phyloP scores from a whole-genome alignment of 1,139 yeast species.

The Debaryomycetaceae sp. region DNA sequence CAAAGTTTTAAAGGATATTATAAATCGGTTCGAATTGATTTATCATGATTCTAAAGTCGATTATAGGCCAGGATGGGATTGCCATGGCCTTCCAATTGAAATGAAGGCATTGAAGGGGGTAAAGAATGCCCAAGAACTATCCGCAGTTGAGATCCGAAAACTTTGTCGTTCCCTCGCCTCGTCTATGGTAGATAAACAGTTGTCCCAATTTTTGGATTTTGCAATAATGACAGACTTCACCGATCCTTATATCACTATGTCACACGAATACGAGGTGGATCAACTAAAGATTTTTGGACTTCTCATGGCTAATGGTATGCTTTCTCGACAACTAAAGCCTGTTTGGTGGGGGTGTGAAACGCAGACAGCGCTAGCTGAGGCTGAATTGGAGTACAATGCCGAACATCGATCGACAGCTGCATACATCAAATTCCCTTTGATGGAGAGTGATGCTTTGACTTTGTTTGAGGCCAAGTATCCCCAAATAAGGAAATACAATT shows the following conservation, averaged over 20 bases:
- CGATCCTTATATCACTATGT: conserved; percentile 68
- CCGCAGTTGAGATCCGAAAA: conserved; percentile 55
- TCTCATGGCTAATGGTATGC: conserved; percentile 63
- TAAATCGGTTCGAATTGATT: conserved; percentile 67
- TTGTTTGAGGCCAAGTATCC: conserved; percentile 3
- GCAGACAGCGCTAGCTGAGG: conserved; percentile 91
- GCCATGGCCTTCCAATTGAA: conserved; percentile 97
- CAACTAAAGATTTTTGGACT: conserved; percentile 70
- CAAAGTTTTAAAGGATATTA: conserved; percentile 82
- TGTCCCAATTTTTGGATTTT: conserved; percentile 58
- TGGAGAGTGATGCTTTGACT: conserved; percentile 4
- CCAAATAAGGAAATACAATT: conserved; percentile 5
- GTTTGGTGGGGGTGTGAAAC: conserved; percentile 98
- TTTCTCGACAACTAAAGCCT: conserved; percentile 84
- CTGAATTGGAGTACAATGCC: conserved; percentile 85
- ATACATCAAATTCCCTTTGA: conserved; percentile 64
- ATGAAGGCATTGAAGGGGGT: conserved; percentile 62
- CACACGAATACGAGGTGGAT: conserved; percentile 63
- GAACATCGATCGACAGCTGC: conserved; percentile 70
- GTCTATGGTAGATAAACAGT: conserved; percentile 61
- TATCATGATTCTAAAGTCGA: conserved; percentile 54
- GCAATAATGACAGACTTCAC: conserved; percentile 85
- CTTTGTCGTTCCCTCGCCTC: conserved; percentile 69
- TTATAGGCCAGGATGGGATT: conserved; percentile 96
- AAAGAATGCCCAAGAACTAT: conserved; percentile 13